Conservation (phyloP, 116 monocot genomes). For the Iris pallida region DNA sequence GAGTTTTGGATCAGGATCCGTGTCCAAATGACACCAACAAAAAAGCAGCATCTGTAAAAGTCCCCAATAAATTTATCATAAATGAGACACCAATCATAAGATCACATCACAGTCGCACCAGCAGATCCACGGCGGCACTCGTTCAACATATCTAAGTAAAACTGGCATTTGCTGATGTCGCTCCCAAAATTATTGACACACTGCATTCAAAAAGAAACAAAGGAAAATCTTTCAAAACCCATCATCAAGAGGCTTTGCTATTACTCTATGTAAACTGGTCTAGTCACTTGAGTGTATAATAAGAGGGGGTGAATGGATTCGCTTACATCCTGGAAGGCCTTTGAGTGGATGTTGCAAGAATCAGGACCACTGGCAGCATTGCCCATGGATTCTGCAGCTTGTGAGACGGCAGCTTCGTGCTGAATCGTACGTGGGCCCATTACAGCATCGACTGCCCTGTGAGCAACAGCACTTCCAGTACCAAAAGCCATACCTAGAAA, state of each 20-base stretch:
- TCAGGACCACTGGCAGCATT: slow-evolving; percentile 26
- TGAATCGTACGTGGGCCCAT: slow-evolving; percentile 59
- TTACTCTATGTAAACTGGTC: background rate
- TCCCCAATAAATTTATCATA: background rate
- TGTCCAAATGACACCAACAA: too few species aligned
- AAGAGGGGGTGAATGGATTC: background rate
- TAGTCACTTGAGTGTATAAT: background rate
- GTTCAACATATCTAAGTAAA: slow-evolving; percentile 63
- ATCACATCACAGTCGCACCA: background rate
- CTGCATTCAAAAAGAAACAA: slow-evolving; percentile 23
- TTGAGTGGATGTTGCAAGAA: slow-evolving; percentile 66
- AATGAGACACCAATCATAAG: background rate
- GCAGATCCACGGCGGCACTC: slow-evolving; percentile 46
- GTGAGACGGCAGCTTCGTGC: slow-evolving; percentile 40
- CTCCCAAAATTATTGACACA: slow-evolving; percentile 51
- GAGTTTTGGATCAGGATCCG: background rate
- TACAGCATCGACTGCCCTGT: slow-evolving; percentile 67
- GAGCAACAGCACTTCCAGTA: slow-evolving; percentile 68
- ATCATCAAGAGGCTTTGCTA: background rate
- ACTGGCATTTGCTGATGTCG: slow-evolving; percentile 79
- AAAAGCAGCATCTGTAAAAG: background rate
- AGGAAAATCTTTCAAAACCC: background rate
- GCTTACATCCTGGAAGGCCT: slow-evolving; percentile 85
- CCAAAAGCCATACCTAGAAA: slow-evolving; percentile 64
- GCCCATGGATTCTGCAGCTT: slow-evolving; percentile 26